phyloP scores from a whole-genome alignment of 2,329 filamentous ascomycete species.

The Calonectria montana region DNA sequence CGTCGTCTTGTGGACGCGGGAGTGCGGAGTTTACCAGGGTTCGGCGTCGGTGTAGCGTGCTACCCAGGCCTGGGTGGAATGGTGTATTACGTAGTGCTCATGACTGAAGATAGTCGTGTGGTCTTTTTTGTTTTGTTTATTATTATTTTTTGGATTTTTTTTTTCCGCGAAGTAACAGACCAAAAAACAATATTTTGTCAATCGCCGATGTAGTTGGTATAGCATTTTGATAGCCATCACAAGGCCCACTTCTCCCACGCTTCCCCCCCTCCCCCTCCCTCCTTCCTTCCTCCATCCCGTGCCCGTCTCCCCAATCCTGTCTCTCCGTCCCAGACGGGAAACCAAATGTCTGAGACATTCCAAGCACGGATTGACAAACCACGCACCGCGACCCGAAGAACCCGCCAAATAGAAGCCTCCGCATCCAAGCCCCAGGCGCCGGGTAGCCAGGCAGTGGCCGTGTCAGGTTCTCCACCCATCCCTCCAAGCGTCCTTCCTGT shows the following conservation, averaged over 20 bases:
- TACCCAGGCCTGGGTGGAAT: background rate
- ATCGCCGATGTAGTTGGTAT: background rate
- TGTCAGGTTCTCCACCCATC: background rate
- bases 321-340: background rate
- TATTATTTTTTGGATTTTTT: background rate
- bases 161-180: background rate
- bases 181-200: background rate
- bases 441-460: conserved; percentile 13
- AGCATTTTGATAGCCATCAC: background rate
- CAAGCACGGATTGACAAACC: conserved; percentile 20
- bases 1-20: background rate
- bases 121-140: background rate
- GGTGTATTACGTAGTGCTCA: background rate
- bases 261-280: background rate
- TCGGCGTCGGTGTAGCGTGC: background rate
- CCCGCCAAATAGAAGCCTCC: conserved; percentile 1
- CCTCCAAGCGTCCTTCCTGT: background rate
- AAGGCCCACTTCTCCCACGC: background rate
- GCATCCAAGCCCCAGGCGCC: conserved; percentile 9
- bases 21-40: background rate
- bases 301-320: background rate
- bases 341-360: conserved; percentile 37
- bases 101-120: background rate
- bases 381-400: background rate
- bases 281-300: background rate